Evolutionary conservation across 305 asterid genomes (phyloP).

Genomic region (Andrographis paniculata): DNA sequence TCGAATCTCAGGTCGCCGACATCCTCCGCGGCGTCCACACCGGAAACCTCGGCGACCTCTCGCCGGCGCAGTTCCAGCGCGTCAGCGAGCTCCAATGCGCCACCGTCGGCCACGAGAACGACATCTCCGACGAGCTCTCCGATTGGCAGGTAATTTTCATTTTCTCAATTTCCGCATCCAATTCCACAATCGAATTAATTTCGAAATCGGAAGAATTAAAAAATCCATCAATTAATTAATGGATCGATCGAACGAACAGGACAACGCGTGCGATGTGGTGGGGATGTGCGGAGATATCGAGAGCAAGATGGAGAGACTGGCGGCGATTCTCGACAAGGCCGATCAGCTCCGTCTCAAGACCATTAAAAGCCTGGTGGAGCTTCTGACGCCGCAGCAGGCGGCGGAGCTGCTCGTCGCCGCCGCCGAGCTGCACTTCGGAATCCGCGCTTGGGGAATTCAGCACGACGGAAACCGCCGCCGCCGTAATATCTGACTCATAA

Average conservation of each 20-base stretch:
- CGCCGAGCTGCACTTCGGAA: constrained; percentile 54
- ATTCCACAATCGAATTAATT: background rate
- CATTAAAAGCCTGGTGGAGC: constrained; percentile 39
- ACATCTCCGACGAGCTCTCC: constrained; percentile 42
- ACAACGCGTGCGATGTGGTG: constrained; percentile 5
- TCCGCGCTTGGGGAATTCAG: constrained; percentile 52
- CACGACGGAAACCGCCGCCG: constrained; percentile 5
- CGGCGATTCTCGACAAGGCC: constrained; percentile 40
- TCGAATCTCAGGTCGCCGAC: constrained; percentile 57
- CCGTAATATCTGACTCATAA: no score
- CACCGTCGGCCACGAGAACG: constrained; percentile 54
- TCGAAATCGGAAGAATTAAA: background rate
- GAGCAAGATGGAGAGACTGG: constrained; percentile 37
- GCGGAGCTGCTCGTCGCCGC: constrained; percentile 67
- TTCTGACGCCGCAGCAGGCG: constrained; percentile 57
- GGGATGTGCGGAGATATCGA: constrained; percentile 13
- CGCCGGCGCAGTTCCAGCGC: constrained; percentile 56
- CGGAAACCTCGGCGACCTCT: constrained; percentile 71
- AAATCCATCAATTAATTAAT: no score
- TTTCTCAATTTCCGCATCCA: background rate
- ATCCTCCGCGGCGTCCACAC: constrained; percentile 55
- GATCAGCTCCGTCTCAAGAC: constrained; percentile 58
- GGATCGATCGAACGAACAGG: background rate
- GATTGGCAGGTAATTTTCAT: constrained; percentile 54
- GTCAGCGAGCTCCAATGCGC: constrained; percentile 77